phyloP scores from a whole-genome alignment of 2,329 filamentous ascomycete species.

The Epichloe uncinata region DNA sequence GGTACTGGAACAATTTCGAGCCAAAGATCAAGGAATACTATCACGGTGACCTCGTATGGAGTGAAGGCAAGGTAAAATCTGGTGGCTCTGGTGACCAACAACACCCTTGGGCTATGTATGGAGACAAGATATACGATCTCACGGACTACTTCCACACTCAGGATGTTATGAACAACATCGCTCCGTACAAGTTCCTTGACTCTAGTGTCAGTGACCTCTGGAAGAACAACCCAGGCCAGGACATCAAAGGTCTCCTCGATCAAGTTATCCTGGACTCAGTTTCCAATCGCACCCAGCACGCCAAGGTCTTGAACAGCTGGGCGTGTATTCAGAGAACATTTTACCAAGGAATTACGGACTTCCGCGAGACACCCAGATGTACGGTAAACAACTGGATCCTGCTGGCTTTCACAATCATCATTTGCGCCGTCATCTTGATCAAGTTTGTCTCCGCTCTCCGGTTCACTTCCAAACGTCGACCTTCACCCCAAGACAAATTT shows the following conservation, averaged over 20 bases:
- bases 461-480: conserved; percentile 81
- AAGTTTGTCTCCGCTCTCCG: conserved; percentile 93
- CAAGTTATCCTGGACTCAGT: conserved; percentile 32
- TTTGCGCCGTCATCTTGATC: conserved; percentile 65
- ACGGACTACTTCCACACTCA: conserved; percentile 82
- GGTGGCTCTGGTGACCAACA: conserved; percentile 50
- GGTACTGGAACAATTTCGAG: conserved; percentile 65
- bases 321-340: conserved; percentile 76
- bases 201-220: conserved; percentile 52
- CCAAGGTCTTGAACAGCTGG: conserved; percentile 49
- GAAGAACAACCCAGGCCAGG: conserved; percentile 60
- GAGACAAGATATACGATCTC: conserved; percentile 70
- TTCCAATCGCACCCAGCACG: conserved; percentile 36
- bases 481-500: conserved; percentile 90
- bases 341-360: conserved; percentile 73
- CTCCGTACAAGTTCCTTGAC: conserved; percentile 60
- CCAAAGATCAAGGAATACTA: conserved; percentile 76
- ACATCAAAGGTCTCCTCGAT: conserved; percentile 59
- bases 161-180: conserved; percentile 38
- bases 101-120: conserved; percentile 69
- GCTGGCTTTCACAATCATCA: conserved; percentile 70
- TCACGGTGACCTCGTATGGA: conserved; percentile 73
- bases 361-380: conserved; percentile 63
- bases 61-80: conserved; percentile 40
- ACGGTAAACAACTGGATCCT: conserved; percentile 86